Percentiles rank a stretch among this genome's conserved stretches.
phyloP scores from a whole-genome alignment of 139 green algal species.

The Micractinium conductrix region DNA sequence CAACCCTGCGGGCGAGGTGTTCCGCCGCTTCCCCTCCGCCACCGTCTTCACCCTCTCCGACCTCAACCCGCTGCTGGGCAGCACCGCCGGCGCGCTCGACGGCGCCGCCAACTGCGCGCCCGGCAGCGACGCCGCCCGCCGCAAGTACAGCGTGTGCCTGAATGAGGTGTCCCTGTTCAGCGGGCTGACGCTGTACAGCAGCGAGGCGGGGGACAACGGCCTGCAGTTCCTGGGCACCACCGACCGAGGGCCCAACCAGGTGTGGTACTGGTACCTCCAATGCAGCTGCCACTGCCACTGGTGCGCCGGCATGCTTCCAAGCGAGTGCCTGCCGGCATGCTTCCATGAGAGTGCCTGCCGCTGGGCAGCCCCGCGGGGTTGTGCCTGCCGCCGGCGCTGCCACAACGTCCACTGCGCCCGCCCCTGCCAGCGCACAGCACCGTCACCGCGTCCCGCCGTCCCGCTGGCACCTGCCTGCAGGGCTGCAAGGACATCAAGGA shows the following conservation, averaged over 20 bases:
- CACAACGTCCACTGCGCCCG: too few species aligned
- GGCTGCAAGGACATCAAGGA: conserved; percentile 14
- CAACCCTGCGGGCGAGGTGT: neutral
- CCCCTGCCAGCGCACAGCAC: neutral
- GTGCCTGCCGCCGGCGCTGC: too few species aligned
- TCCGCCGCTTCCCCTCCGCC: neutral
- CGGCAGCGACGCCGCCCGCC: neutral
- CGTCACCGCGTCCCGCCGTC: neutral
- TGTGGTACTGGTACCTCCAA: too few species aligned
- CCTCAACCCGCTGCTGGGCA: neutral
- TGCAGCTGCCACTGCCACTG: too few species aligned
- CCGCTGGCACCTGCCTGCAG: neutral
- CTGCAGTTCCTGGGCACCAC: neutral
- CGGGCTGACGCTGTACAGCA: neutral
- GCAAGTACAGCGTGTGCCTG: neutral
- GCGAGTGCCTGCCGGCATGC: too few species aligned
- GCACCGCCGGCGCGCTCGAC: neutral
- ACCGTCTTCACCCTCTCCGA: neutral
- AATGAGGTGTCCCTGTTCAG: neutral
- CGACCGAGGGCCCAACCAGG: conserved; percentile 11
- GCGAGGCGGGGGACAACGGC: neutral
- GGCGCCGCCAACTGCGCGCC: neutral
- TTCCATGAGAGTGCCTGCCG: too few species aligned
- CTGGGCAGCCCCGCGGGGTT: too few species aligned
- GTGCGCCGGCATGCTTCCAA: too few species aligned